Evolutionary conservation across 2,329 filamentous ascomycete genomes (phyloP).

Genomic region (Nannizzia gypsea): DNA sequence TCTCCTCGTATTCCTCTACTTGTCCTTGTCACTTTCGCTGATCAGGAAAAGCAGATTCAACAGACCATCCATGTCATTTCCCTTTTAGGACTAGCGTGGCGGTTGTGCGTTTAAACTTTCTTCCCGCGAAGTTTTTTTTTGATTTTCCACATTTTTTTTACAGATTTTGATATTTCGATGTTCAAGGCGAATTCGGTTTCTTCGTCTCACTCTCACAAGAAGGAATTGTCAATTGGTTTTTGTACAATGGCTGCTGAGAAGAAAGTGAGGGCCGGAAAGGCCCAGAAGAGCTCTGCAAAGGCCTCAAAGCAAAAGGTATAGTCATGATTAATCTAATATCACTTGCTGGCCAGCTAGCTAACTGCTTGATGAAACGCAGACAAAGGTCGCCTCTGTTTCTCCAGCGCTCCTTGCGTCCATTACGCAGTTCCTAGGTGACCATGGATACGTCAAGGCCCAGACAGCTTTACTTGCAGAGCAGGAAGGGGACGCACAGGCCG

Average conservation of each 20-base stretch:
- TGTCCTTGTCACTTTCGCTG: background rate
- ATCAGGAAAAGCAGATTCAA: background rate
- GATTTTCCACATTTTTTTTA: background rate
- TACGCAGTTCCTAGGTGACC: constrained; percentile 52
- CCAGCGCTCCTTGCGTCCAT: constrained; percentile 55
- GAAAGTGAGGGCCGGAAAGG: background rate
- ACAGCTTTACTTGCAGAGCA: constrained; percentile 53
- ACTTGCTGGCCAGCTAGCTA: background rate
- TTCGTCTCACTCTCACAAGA: background rate
- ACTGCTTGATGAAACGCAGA: background rate
- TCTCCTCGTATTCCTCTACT: background rate
- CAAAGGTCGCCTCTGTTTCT: constrained; percentile 28
- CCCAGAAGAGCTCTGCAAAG: background rate
- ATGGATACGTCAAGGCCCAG: constrained; percentile 52
- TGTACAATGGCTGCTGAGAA: background rate
- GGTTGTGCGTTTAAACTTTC: background rate
- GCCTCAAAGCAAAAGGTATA: background rate
- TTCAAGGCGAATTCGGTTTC: background rate
- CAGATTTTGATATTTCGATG: background rate
- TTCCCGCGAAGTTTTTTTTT: background rate
- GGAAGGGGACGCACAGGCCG: constrained; percentile 27
- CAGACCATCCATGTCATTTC: background rate
- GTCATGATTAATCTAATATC: background rate
- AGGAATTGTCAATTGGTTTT: background rate
- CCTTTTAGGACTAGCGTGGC: background rate